These are phyloP conservation scores for Ceratonia siliqua DNA, from an alignment of 306 rosid species.

Conservation along the genomic window DNA sequence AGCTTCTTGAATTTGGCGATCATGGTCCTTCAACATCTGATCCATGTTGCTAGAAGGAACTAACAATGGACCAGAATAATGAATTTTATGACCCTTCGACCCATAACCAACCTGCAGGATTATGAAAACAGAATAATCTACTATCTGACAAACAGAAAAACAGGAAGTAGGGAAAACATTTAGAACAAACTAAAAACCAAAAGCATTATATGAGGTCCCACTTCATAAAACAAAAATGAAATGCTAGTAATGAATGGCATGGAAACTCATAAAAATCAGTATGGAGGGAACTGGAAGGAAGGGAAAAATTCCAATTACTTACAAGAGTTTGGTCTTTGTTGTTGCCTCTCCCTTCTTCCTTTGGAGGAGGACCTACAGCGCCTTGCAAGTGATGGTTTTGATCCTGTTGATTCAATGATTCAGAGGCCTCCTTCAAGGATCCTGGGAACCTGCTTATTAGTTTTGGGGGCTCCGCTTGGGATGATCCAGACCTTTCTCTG, in stretches of 20 bases:
- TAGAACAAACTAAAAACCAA: constrained; percentile 23
- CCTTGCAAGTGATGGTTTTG: constrained; percentile 63
- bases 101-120: constrained; percentile 79
- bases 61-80: constrained; percentile 92
- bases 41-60: constrained; percentile 96
- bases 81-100: constrained; percentile 91
- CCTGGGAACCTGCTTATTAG: constrained; percentile 81
- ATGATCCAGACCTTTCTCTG: constrained; percentile 75
- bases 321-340: constrained; percentile 67
- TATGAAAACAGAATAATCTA: neutral
- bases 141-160: neutral
- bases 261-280: neutral
- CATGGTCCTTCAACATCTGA: constrained; percentile 97
- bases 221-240: neutral
- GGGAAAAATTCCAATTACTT: constrained; percentile 36
- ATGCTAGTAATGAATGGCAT: neutral
- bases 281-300: neutral
- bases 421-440: constrained; percentile 89
- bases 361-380: constrained; percentile 47
- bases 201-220: neutral
- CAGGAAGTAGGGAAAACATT: constrained; percentile 7
- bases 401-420: constrained; percentile 52
- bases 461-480: constrained; percentile 74
- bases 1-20: constrained; percentile 95
- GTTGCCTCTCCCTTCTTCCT: constrained; percentile 56